These are phyloP conservation scores for Globisporangium viniferum DNA, from an alignment of 352 stramenopile genomes.

Conservation along the genomic window DNA sequence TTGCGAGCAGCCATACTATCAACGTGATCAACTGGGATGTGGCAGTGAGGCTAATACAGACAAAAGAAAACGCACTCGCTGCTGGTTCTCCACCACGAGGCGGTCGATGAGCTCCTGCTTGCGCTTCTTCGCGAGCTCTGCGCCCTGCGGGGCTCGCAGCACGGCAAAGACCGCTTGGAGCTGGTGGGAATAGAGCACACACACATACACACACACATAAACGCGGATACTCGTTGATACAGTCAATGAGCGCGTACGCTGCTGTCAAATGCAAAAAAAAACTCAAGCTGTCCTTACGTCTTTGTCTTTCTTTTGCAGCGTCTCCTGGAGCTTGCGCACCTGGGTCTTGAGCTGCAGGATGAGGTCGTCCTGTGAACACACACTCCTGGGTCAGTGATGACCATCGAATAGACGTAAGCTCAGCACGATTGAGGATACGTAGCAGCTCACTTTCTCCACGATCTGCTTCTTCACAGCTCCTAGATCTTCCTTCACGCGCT, in stretches of 20 bases:
- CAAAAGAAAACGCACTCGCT: conserved; percentile 30
- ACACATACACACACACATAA: too few species aligned
- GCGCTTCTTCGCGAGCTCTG: conserved; percentile 59
- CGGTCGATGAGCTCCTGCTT: conserved; percentile 57
- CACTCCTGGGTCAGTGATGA: not conserved
- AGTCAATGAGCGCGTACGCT: not conserved
- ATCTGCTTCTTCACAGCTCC: conserved; percentile 37
- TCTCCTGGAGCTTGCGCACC: conserved; percentile 51
- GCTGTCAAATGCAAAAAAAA: not conserved
- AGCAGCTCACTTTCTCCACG: conserved; percentile 30
- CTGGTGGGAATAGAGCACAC: conserved; percentile 16
- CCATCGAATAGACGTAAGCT: not conserved
- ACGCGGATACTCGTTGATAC: too few species aligned
- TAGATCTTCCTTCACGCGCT: conserved; percentile 57
- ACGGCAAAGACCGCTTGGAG: conserved; percentile 58
- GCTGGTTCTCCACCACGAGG: conserved; percentile 53
- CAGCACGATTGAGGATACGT: not conserved
- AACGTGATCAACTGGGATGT: not conserved
- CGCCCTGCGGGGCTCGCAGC: conserved; percentile 53
- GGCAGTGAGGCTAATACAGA: not conserved
- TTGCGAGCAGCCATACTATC: not conserved
- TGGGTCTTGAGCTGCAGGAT: conserved; percentile 61
- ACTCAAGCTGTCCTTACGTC: conserved; percentile 30
- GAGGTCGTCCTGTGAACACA: conserved; percentile 34
- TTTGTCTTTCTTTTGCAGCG: conserved; percentile 63